Conservation (phyloP, 73 alveolate genomes). For the Paramecium primaurelia region DNA sequence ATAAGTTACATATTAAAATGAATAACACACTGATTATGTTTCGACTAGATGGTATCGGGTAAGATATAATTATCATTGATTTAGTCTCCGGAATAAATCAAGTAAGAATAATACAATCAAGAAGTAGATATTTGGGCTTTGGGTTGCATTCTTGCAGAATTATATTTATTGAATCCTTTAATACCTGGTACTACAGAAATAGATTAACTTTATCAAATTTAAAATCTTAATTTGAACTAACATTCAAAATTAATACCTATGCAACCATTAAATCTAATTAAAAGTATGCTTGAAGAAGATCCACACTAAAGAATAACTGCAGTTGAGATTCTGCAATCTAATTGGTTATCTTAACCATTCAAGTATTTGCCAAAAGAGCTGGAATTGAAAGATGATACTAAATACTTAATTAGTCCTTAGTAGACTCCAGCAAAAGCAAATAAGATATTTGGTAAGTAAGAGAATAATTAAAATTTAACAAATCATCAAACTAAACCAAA, state of each 20-base stretch:
- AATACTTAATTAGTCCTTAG: not conserved
- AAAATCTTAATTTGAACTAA: not conserved
- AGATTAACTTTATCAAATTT: constrained; percentile 17
- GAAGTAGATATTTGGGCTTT: constrained; percentile 79
- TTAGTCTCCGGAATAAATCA: constrained; percentile 35
- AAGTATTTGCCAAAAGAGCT: constrained; percentile 37
- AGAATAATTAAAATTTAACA: not conserved
- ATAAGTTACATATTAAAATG: constrained; percentile 35
- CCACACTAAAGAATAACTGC: constrained; percentile 7
- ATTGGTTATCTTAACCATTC: constrained; percentile 4
- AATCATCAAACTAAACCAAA: not conserved
- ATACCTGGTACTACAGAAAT: constrained; percentile 55
- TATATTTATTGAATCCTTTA: constrained; percentile 67
- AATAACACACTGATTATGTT: constrained; percentile 15
- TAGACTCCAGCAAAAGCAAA: constrained; percentile 7
- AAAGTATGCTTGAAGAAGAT: not conserved
- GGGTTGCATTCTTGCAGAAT: constrained; percentile 76
- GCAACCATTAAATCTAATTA: not conserved
- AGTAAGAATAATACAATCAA: not conserved
- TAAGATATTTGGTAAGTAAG: not conserved
- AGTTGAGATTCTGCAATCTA: not conserved
- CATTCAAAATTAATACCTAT: not conserved
- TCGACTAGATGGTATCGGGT: constrained; percentile 51
- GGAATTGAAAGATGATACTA: not conserved
- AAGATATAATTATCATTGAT: not conserved